Conservation (phyloP, 768 basidiomycete genomes). For the Daedaleopsis nitida region DNA sequence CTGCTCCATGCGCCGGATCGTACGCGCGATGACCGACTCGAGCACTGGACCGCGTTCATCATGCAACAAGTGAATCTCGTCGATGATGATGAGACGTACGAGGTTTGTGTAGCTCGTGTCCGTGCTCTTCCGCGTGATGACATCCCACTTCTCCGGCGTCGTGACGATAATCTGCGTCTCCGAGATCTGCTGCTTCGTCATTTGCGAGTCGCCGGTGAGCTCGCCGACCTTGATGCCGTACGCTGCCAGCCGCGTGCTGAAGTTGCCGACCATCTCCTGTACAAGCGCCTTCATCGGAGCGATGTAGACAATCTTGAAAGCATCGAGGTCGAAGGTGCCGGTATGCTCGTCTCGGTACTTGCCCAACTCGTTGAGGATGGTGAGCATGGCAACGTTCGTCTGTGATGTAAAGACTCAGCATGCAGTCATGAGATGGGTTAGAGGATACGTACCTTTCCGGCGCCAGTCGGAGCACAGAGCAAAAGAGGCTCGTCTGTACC, state of each 20-base stretch:
- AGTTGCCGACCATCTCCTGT: conserved; percentile 98
- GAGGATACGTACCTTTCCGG: conserved; percentile 78
- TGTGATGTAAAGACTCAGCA: conserved; percentile 35
- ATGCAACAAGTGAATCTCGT: conserved; percentile 96
- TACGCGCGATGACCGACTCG: conserved; percentile 87
- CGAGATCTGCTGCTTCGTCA: conserved; percentile 96
- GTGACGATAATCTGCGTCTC: conserved; percentile 99
- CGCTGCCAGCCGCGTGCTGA: conserved; percentile 67
- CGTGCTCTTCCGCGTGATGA: conserved; percentile 96
- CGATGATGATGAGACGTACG: conserved; percentile 94
- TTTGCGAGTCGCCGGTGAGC: conserved; percentile 95
- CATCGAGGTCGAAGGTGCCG: conserved; percentile 78
- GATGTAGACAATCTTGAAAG: conserved; percentile 97
- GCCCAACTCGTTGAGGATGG: conserved; percentile 86
- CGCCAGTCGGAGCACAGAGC: conserved; percentile 97
- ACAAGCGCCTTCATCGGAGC: conserved; percentile 99
- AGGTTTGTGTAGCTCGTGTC: conserved; percentile 97
- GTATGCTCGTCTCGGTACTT: conserved; percentile 86
- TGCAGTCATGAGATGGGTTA: neutral
- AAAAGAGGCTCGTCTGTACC: conserved; percentile 93
- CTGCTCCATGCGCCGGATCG: conserved; percentile 93
- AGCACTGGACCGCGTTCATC: conserved; percentile 98
- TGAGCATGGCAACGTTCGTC: conserved; percentile 98
- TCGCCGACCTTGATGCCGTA: conserved; percentile 89
- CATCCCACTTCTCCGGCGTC: conserved; percentile 99